Conservation (phyloP, 139 green algal species). For the Tetradesmus lagerheimii region DNA sequence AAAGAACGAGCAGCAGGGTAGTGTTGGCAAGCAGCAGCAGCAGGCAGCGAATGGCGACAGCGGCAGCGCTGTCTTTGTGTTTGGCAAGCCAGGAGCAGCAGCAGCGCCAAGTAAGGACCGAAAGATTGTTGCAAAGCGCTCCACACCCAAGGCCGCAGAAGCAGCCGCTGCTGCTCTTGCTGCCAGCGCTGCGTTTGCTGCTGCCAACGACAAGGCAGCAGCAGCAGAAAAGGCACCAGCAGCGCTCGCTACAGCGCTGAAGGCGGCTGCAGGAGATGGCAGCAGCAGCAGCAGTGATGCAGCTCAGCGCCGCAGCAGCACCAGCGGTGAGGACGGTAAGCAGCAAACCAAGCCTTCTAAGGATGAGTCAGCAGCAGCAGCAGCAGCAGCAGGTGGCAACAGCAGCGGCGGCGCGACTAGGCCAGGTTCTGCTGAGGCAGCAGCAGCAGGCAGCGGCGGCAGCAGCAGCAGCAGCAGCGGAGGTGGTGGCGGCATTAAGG, state of each 20-base stretch:
- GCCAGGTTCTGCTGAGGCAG: neutral
- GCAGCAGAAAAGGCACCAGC: neutral
- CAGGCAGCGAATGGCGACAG: neutral
- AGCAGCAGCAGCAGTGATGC: neutral
- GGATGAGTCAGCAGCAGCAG: neutral
- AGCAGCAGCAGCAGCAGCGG: constrained; percentile 10
- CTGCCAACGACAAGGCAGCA: neutral
- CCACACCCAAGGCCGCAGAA: neutral
- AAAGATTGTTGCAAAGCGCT: neutral
- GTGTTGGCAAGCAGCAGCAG: neutral
- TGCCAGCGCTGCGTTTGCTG: too few relatives aligned
- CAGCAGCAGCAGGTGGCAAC: neutral
- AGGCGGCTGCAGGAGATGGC: neutral
- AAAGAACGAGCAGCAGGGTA: neutral
- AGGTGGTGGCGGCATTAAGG: neutral
- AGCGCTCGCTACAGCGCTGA: neutral
- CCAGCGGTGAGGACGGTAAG: neutral
- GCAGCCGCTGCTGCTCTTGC: too few relatives aligned
- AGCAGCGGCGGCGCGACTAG: neutral
- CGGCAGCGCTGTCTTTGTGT: neutral
- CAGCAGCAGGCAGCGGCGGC: neutral
- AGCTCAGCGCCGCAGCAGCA: neutral
- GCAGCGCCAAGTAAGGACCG: neutral
- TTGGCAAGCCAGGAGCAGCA: constrained; percentile 1
- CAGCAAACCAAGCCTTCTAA: neutral